These are phyloP conservation scores for Allomyces macrogynus DNA, from an alignment of 192 early-diverging fungal genomes.

Conservation along the genomic window DNA sequence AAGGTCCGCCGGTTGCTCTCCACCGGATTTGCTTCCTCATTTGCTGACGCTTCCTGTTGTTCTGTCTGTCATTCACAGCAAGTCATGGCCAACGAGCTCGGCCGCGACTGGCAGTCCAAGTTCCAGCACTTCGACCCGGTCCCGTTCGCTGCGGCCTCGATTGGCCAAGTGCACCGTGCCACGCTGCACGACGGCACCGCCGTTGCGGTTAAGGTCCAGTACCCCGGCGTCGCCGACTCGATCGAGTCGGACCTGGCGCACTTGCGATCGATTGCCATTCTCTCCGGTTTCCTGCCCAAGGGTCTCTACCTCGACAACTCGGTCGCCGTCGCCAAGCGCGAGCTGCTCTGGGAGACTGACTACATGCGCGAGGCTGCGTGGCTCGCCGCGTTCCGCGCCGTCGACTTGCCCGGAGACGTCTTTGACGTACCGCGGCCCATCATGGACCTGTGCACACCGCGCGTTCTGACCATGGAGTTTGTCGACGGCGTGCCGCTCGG, in stretches of 20 bases:
- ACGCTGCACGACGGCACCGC: conserved; percentile 18
- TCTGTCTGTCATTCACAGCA: conserved; percentile 11
- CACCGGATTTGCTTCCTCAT: background rate
- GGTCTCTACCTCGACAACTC: conserved; percentile 96
- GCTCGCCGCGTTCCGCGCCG: conserved; percentile 43
- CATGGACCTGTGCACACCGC: conserved; percentile 37
- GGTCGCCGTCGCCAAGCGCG: conserved; percentile 65
- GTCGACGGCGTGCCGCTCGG: conserved; percentile 53
- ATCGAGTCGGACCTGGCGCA: conserved; percentile 81
- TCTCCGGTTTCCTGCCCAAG: conserved; percentile 67
- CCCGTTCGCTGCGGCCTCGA: conserved; percentile 84
- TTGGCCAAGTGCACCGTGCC: conserved; percentile 62
- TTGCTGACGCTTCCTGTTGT: background rate
- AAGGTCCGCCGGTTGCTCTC: conserved; percentile 8
- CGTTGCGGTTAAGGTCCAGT: conserved; percentile 89
- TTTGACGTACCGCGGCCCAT: conserved; percentile 58
- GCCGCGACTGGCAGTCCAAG: conserved; percentile 41
- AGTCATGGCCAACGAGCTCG: conserved; percentile 46
- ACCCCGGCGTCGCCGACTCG: conserved; percentile 72
- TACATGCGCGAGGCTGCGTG: conserved; percentile 68
- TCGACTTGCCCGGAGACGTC: conserved; percentile 17
- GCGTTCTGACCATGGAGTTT: conserved; percentile 62
- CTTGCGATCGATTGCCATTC: conserved; percentile 50
- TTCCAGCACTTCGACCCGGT: conserved; percentile 51
- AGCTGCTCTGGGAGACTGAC: conserved; percentile 87